These are phyloP conservation scores for Lophiostoma macrostomum DNA, from an alignment of 495 filamentous ascomycete genomes.

Conservation along the genomic window DNA sequence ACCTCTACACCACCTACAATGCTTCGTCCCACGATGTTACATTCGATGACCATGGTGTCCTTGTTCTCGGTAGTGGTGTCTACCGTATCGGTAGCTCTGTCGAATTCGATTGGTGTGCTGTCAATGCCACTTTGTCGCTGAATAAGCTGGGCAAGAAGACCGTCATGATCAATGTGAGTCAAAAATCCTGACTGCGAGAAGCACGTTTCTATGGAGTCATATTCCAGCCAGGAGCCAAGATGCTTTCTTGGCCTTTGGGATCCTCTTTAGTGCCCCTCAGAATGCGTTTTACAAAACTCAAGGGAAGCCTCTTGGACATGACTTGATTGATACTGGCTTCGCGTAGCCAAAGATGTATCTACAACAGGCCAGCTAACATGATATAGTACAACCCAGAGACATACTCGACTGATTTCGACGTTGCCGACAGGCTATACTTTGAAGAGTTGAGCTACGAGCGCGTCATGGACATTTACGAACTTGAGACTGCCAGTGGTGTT, in stretches of 20 bases:
- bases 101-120: slow-evolving; percentile 98
- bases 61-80: slow-evolving; percentile 89
- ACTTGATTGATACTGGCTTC: too few species aligned
- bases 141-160: slow-evolving; percentile 93
- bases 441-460: slow-evolving; percentile 96
- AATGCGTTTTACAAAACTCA: not conserved
- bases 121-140: slow-evolving; percentile 85
- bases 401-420: slow-evolving; percentile 84
- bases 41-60: slow-evolving; percentile 88
- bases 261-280: too few species aligned
- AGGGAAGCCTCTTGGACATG: too few species aligned
- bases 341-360: too few species aligned
- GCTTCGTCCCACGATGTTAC: slow-evolving; percentile 91
- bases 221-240: too few species aligned
- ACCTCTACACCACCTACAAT: slow-evolving; percentile 93
- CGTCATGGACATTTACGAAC: slow-evolving; percentile 98
- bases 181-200: too few species aligned
- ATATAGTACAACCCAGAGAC: slow-evolving; percentile 77
- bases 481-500: slow-evolving; percentile 81
- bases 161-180: slow-evolving; percentile 80
- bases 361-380: too few species aligned
- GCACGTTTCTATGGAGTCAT: too few species aligned
- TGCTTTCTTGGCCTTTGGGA: too few species aligned
- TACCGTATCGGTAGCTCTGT: slow-evolving; percentile 97
- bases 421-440: slow-evolving; percentile 93